A percentile compares a stretch with the other conserved stretches of the same genome.
phyloP scores from a whole-genome alignment of 2,329 filamentous ascomycete genomes.

The Metarhizium brunneum region DNA sequence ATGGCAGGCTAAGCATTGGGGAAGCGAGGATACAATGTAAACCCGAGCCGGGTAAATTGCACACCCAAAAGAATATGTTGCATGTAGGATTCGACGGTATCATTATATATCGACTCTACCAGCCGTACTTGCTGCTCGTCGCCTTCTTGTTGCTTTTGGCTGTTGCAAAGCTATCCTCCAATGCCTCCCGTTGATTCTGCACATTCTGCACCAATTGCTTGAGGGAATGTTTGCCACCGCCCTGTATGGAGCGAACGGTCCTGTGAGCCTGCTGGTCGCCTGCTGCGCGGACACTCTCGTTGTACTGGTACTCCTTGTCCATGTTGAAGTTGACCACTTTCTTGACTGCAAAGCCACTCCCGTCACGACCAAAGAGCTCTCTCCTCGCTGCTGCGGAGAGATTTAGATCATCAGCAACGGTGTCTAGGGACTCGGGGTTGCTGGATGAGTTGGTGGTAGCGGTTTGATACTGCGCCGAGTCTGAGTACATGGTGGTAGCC shows the following conservation, averaged over 20 bases:
- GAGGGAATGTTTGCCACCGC: constrained; percentile 70
- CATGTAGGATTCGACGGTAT: too few relatives aligned
- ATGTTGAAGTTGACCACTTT: constrained; percentile 82
- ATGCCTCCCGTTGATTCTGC: constrained; percentile 70
- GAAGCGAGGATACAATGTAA: neutral
- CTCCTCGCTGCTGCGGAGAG: constrained; percentile 68
- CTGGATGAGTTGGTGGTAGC: constrained; percentile 15
- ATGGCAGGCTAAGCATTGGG: neutral
- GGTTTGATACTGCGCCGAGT: constrained; percentile 23
- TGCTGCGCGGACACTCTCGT: constrained; percentile 63
- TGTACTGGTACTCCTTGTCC: constrained; percentile 76
- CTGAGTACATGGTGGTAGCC: constrained; percentile 15
- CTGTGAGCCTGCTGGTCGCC: constrained; percentile 69
- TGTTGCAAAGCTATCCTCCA: constrained; percentile 86
- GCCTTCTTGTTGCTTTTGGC: constrained; percentile 73
- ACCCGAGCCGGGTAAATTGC: neutral
- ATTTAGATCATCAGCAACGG: constrained; percentile 68
- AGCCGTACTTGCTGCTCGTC: constrained; percentile 76
- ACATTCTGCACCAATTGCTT: constrained; percentile 80
- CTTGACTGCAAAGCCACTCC: constrained; percentile 29
- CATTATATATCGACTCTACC: constrained; percentile 29
- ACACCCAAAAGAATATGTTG: neutral
- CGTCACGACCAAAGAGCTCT: constrained; percentile 72
- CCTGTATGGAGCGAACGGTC: constrained; percentile 75
- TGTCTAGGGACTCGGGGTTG: constrained; percentile 49